A percentile compares a stretch with the other conserved stretches of the same genome.
phyloP scores from a whole-genome alignment of 2,329 filamentous ascomycete genomes.

The Cladosporium austrohemisphaericum region DNA sequence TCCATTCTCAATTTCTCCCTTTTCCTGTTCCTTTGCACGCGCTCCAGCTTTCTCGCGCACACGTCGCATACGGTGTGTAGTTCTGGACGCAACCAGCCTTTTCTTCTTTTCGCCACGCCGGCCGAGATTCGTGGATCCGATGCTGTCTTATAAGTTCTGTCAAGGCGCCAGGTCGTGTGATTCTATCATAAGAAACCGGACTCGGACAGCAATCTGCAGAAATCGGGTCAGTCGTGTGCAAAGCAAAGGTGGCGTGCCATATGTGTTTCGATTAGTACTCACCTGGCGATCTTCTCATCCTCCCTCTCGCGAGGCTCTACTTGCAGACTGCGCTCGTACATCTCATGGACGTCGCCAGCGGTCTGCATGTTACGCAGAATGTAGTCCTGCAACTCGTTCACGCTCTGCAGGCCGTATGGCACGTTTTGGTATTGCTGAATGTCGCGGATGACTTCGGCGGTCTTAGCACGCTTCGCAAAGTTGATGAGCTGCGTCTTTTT shows the following conservation, averaged over 20 bases:
- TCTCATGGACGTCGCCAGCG: slow-evolving; percentile 94
- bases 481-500: slow-evolving; percentile 98
- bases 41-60: too few species aligned
- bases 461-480: slow-evolving; percentile 97
- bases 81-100: too few species aligned
- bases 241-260: slow-evolving; percentile 23
- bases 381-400: slow-evolving; percentile 91
- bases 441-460: slow-evolving; percentile 94
- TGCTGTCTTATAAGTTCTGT: too few species aligned
- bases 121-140: too few species aligned
- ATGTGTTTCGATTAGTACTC: slow-evolving; percentile 31
- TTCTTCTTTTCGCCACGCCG: not conserved
- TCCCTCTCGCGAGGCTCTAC: slow-evolving; percentile 94
- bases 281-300: slow-evolving; percentile 99
- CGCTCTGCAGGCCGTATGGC: slow-evolving; percentile 85
- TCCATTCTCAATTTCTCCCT: not conserved
- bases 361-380: slow-evolving; percentile 95
- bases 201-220: slow-evolving; percentile 49
- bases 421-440: slow-evolving; percentile 99
- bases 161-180: too few species aligned
- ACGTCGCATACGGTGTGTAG: too few species aligned
- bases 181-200: slow-evolving; percentile 50
- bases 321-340: slow-evolving; percentile 95
- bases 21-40: not conserved
- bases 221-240: slow-evolving; percentile 19